Evolutionary conservation across 805 yeast species (phyloP).

Genomic region (Starmerella riodocensis): DNA sequence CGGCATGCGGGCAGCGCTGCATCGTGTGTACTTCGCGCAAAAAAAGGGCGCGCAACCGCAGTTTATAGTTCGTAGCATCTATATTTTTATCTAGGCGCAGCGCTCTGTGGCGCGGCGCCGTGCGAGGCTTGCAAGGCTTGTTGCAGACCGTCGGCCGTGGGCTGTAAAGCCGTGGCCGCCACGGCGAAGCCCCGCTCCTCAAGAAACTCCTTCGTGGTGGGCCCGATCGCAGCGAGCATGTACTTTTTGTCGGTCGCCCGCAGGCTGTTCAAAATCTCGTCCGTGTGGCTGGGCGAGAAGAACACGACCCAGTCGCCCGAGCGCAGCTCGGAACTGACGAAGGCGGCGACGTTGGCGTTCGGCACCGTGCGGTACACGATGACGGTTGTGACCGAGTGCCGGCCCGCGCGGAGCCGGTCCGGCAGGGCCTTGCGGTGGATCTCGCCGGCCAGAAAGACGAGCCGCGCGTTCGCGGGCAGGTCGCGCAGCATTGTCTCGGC

Average conservation of each 20-base stretch:
- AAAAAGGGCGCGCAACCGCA: no score
- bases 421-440: constrained; percentile 75
- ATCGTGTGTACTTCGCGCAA: no score
- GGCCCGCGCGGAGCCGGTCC: constrained; percentile 34
- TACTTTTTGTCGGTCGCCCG: constrained; percentile 21
- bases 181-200: constrained; percentile 41
- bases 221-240: constrained; percentile 76
- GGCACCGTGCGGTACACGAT: constrained; percentile 58
- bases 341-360: constrained; percentile 33
- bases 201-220: constrained; percentile 65
- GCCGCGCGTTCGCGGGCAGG: constrained; percentile 8
- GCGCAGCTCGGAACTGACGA: constrained; percentile 21
- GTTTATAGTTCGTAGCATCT: no score
- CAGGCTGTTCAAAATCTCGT: constrained; percentile 41
- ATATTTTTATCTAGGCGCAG: no score
- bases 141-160: constrained; percentile 50
- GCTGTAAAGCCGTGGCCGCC: constrained; percentile 53
- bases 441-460: constrained; percentile 72
- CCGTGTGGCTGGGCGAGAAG: constrained; percentile 85
- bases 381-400: constrained; percentile 40
- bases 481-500: constrained; percentile 46
- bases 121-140: constrained; percentile 25
- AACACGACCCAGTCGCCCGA: constrained; percentile 57
- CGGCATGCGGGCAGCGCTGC: no score
- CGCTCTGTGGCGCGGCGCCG: not conserved